Evolutionary conservation across 208 protist species (phyloP).

Genomic region (Porcisia hertigi): DNA sequence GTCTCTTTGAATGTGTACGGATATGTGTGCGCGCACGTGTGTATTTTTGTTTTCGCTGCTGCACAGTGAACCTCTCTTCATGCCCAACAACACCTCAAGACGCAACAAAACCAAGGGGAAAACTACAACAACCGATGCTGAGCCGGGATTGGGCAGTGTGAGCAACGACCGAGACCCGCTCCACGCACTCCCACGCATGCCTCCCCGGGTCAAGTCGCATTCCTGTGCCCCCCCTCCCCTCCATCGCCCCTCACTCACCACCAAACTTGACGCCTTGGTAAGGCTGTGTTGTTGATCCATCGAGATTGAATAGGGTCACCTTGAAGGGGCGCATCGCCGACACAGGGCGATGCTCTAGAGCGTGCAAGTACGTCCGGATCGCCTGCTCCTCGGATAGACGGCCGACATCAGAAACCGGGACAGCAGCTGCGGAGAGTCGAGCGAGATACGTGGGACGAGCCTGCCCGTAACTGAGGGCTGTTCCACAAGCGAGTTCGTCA

Average conservation of each 20-base stretch:
- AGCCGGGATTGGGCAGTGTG: too few species aligned
- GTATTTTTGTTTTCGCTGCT: too few species aligned
- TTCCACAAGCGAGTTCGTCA: constrained; percentile 67
- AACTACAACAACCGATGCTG: too few species aligned
- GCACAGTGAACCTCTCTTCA: neutral
- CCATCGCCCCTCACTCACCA: constrained; percentile 36
- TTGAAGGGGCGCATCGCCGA: constrained; percentile 70
- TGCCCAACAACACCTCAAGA: neutral
- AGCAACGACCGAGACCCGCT: too few species aligned
- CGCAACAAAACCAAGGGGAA: neutral
- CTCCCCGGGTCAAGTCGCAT: neutral
- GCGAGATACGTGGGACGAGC: constrained; percentile 21
- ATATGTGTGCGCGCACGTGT: too few species aligned
- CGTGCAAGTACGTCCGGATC: constrained; percentile 70
- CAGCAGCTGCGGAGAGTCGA: constrained; percentile 36
- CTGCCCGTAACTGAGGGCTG: constrained; percentile 37
- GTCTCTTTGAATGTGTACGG: too few species aligned
- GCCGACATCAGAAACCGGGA: constrained; percentile 66
- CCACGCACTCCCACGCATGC: neutral
- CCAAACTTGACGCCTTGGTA: constrained; percentile 92
- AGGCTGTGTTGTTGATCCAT: constrained; percentile 68
- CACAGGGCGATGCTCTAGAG: constrained; percentile 48
- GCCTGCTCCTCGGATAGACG: constrained; percentile 74
- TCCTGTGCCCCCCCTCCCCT: neutral
- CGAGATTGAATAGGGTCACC: constrained; percentile 90